phyloP scores from a whole-genome alignment of 169 alveolate genomes.

The Plasmodium inui region DNA sequence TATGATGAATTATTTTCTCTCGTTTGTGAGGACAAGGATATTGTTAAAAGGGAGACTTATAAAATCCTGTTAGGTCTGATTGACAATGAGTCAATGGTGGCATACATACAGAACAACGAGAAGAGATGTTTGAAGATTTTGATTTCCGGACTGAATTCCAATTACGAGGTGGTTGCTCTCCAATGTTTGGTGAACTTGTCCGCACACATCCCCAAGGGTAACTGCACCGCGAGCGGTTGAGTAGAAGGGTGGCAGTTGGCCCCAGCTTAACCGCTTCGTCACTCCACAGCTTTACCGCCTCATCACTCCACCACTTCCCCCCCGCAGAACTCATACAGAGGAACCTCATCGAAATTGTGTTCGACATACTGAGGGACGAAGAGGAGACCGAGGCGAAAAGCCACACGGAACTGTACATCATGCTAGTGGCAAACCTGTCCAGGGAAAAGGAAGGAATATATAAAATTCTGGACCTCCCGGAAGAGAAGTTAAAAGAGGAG shows the following conservation, averaged over 20 bases:
- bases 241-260: neutral
- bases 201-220: slow-evolving; percentile 60
- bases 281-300: neutral
- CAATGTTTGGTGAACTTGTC: slow-evolving; percentile 47
- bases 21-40: slow-evolving; percentile 8
- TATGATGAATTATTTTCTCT: slow-evolving; percentile 43
- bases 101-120: slow-evolving; percentile 7
- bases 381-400: slow-evolving; percentile 17
- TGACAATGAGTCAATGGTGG: slow-evolving; percentile 3
- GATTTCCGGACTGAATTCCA: slow-evolving; percentile 7
- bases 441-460: slow-evolving; percentile 50
- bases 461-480: slow-evolving; percentile 19
- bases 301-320: neutral
- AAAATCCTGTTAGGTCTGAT: slow-evolving; percentile 24
- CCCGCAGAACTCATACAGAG: slow-evolving; percentile 11
- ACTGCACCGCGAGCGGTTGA: neutral
- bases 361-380: slow-evolving; percentile 42
- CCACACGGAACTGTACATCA: slow-evolving; percentile 28
- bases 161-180: slow-evolving; percentile 16
- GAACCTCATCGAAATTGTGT: slow-evolving; percentile 28
- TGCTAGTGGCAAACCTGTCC: slow-evolving; percentile 33
- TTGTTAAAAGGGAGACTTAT: slow-evolving; percentile 43
- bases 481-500: neutral
- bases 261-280: neutral
- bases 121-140: slow-evolving; percentile 16